Evolutionary conservation across 768 basidiomycete species (phyloP), one percentile per base, ranked within the genome.

Genomic region (Hericium erinaceus): DNA sequence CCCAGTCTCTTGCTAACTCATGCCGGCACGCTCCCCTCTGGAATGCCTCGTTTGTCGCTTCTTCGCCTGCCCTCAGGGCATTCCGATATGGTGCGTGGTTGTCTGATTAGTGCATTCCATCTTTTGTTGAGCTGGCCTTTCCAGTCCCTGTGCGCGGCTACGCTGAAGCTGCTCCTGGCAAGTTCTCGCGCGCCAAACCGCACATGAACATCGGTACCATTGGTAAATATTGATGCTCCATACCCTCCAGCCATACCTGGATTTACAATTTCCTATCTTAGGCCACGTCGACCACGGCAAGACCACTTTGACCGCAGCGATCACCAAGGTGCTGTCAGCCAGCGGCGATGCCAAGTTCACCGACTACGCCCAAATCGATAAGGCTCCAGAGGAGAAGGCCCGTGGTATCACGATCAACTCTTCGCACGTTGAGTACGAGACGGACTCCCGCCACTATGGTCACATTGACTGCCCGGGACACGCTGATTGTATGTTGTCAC

Each of bases 381-480:
- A 91, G 78, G 97, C 97, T 9, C 97, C 97, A 2, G 97, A 99
- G 74, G 97, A 99, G 77, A 95, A 93, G 74, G 95, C 95, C 60
- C 92, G 97, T 70, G 97, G 97, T 73, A 99, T 99, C 74, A 99
- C 97, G 60, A 99, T 99, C 74, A 94, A 95, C 73, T 95, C 97
- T 20, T 84, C 97, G 54, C 97, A 99, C 70, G 94, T 99, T 70
- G 97, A 99, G 72, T 99, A 99, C 70, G 94, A 98, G 78, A 95
- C 95, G 39, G 76, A 76, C 16, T 76, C 71, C 39, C 83, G 95
- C 57, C 95, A 98, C 69, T 98, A 98, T 65, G 95, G 95, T 24
- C 95, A 98, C 71, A 95, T 98, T 68, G 95, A 98, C 74, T 98
- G 95, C 74, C 92, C 92, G 13, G 92, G 92, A 68, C 93, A 95